These are phyloP conservation scores for Dissophora ornata DNA, from an alignment of 192 early-diverging fungal genomes.

Conservation along the genomic window DNA sequence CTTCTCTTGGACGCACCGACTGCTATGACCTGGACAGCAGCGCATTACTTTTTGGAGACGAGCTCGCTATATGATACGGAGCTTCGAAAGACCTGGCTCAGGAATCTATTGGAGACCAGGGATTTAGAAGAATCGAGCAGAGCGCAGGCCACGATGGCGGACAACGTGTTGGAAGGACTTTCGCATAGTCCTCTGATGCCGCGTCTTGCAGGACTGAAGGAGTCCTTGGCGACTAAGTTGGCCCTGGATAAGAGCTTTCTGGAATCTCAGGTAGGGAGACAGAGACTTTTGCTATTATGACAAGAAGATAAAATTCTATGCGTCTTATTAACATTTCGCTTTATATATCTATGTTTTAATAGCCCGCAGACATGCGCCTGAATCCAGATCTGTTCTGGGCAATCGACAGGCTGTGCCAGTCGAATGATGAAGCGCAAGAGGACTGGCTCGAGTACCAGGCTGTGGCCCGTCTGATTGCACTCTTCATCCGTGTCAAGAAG, in stretches of 20 bases:
- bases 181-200: conserved; percentile 36
- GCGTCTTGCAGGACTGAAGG: conserved; percentile 26
- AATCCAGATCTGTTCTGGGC: conserved; percentile 53
- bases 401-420: conserved; percentile 28
- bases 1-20: conserved; percentile 42
- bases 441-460: conserved; percentile 47
- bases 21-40: conserved; percentile 35
- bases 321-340: no score
- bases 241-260: conserved; percentile 25
- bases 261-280: conserved; percentile 30
- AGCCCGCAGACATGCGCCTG: conserved; percentile 49
- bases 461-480: conserved; percentile 31
- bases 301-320: no score
- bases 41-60: conserved; percentile 65
- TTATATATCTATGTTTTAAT: conserved; percentile 2
- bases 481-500: conserved; percentile 52
- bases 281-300: no score
- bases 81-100: conserved; percentile 61
- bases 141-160: conserved; percentile 39
- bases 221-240: conserved; percentile 22
- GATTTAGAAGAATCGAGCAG: conserved; percentile 40
- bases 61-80: conserved; percentile 54
- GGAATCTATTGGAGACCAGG: conserved; percentile 22
- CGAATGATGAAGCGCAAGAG: conserved; percentile 9
- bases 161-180: conserved; percentile 23